Conservation (phyloP, 306 rosid genomes). For the Sicyos baderoa region DNA sequence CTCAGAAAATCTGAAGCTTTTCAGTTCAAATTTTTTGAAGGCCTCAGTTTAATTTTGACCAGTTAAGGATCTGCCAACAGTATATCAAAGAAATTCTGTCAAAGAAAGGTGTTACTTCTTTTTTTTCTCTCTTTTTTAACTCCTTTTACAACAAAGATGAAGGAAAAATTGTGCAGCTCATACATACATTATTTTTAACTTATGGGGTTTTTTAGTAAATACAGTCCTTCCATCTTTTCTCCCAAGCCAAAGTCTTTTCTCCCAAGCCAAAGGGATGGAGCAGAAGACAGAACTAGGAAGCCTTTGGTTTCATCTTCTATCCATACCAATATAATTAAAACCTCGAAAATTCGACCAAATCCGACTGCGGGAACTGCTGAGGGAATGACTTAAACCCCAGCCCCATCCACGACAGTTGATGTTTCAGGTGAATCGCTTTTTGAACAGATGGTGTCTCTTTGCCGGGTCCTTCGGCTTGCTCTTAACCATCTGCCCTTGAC, state of each 20-base stretch:
- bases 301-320: not conserved
- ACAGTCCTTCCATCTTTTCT: not conserved
- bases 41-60: not conserved
- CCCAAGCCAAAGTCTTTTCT: not conserved
- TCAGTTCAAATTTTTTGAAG: not conserved
- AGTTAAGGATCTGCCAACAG: not conserved
- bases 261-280: not conserved
- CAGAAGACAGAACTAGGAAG: not conserved
- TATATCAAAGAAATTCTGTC: not conserved
- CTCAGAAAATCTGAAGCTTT: not conserved
- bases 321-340: not conserved
- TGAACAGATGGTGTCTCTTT: constrained; percentile 64
- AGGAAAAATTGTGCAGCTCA: not conserved
- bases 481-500: constrained; percentile 51
- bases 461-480: constrained; percentile 87
- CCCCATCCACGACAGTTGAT: not conserved
- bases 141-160: not conserved
- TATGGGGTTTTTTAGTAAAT: not conserved
- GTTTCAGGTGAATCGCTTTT: constrained; percentile 38
- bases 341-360: not conserved
- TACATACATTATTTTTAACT: not conserved
- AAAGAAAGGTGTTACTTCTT: no score
- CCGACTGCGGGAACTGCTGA: not conserved
- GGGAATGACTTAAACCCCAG: not conserved
- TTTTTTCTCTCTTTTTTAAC: not conserved